Base-by-base conservation (phyloP, 257 asterid species). In the Jasminum sambac region DNA sequence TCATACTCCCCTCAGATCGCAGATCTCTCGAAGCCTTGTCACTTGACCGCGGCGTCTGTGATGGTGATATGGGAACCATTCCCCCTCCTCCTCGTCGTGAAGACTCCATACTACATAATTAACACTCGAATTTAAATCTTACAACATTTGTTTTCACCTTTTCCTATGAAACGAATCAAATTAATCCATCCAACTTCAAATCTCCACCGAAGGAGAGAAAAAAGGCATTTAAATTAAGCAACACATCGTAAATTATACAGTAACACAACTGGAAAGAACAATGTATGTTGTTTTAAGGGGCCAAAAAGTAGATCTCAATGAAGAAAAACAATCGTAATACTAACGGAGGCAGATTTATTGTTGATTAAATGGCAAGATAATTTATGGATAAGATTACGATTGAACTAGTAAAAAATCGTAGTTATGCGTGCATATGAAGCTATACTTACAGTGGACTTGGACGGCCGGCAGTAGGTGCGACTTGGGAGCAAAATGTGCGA, bases 1-100 rank as follows among this genome's bases (percentile, higher is more conserved):
- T 94, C 79, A 81, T 75, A 73, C 76, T 83, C 26, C 97, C 97
- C 50, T 94, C 96, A 52, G 87, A 86, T 94, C 98, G 88, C 63
- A 94, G 94, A 93, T 90, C 97, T 82, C 97, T 84, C 43, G 59
- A 81, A 2, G 72, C 74, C 81, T 87, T 93, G 68, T 93, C 97
- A 66, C 76, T 83, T 60, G 98, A 93, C 39, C 89, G 87, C 52
- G 96, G 98, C 4, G 96, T 93, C 40, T 89, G 96, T 6, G 90
- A 83, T 2, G 96, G 96, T 34, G 96, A 89, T 52, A 84, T 74
- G 24, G 96, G 80, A 72, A 84, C 90, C 74, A 79, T 61, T 43
- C 86, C 86, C 7, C 86, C 89, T 24, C 90, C 90, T 64, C 95
- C 91, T 78, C 96, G 84, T 69, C 87, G 87, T n/a, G 90, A 67